A percentile compares a stretch with the other conserved stretches of the same genome.
Conservation (phyloP, 1,284 basidiomycete genomes). For the Sutorius eximius region DNA sequence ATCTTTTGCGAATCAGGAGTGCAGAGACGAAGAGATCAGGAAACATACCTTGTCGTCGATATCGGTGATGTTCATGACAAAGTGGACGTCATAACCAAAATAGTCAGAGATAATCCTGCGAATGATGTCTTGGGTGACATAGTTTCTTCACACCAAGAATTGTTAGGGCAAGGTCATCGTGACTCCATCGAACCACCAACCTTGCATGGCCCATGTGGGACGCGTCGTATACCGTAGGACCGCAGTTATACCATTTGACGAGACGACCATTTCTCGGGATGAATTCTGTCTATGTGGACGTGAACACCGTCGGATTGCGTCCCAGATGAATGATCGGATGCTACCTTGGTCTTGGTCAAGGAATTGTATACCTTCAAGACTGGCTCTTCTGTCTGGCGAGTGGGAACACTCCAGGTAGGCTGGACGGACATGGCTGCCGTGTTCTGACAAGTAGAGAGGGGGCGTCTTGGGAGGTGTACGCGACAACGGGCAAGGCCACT, state of each 20-base stretch:
- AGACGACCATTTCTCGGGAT: slow-evolving; percentile 77
- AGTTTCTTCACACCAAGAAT: slow-evolving; percentile 66
- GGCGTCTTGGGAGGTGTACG: slow-evolving; percentile 4
- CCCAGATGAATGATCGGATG: slow-evolving; percentile 18
- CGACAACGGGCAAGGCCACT: slow-evolving; percentile 12
- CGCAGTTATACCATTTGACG: slow-evolving; percentile 99
- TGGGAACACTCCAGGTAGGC: slow-evolving; percentile 58
- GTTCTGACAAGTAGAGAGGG: slow-evolving; percentile 5
- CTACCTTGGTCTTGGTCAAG: slow-evolving; percentile 87
- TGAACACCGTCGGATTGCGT: slow-evolving; percentile 3
- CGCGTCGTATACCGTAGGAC: slow-evolving; percentile 99
- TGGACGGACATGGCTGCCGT: slow-evolving; percentile 37
- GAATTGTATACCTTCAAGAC: slow-evolving; percentile 92
- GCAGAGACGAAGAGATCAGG: slow-evolving; percentile 3
- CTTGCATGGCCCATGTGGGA: slow-evolving; percentile 99
- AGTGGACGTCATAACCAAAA: slow-evolving; percentile 96
- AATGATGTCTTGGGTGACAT: slow-evolving; percentile 96
- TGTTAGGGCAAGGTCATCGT: slow-evolving; percentile 14
- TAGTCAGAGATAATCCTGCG: slow-evolving; percentile 93
- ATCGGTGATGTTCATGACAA: slow-evolving; percentile 99
- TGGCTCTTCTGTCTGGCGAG: slow-evolving; percentile 52
- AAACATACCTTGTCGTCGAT: slow-evolving; percentile 94
- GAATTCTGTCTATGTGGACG: slow-evolving; percentile 60
- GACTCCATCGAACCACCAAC: slow-evolving; percentile 44
- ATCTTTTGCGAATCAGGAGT: slow-evolving; percentile 56